Base-by-base conservation (phyloP, 2,329 filamentous ascomycete genomes). In the Colletotrichum sp. region DNA sequence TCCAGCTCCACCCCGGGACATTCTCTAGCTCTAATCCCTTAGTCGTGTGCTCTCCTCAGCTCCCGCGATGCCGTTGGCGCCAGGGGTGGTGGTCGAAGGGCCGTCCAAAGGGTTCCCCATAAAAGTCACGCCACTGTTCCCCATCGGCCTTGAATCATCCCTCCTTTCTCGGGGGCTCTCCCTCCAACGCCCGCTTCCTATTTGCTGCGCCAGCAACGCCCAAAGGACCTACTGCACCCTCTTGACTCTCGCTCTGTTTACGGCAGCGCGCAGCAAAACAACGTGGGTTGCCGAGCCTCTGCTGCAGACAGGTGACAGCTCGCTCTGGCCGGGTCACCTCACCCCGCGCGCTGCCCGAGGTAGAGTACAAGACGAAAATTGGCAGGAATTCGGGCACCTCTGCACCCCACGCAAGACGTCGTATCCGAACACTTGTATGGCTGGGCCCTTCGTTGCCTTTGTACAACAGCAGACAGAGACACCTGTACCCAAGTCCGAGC, bases 101-200 rank as follows among this genome's bases (percentile, higher is more conserved):
- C 43, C 32, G 28, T 6, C 18, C 21, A 61, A 28, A 61, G 32
- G 24, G 28, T 39, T 63, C 59, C 36, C 74, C 74, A 76, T 69
- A 76, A 76, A 69, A 76, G 74, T 76, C 74, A 76, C 64, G 74
- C 74, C 74, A 76, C 74, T 75, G 70, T 59, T 43, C 48, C 55
- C 72, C 74, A 74, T 69, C 70, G 48, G 32, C 71, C 70, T 65
- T 48, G 73, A 73, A 64, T 69, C 59, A 36, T 68, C 64, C 64
- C 64, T 68, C 65, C 48, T 74, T 75, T 60, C 43, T 69, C 64
- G 57, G 60, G 52, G 26, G 21, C 24, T 21, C 18, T 24, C 14
- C 28, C 36, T 68, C 24, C 57, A 43, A 66, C 24, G 55, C 32
- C 61, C 43, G n/a, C 43, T 52, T 52, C 43, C n/a, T 52, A 43